Evolutionary conservation across 2,329 filamentous ascomycete species (phyloP).

Genomic region (Penicillium sp.): DNA sequence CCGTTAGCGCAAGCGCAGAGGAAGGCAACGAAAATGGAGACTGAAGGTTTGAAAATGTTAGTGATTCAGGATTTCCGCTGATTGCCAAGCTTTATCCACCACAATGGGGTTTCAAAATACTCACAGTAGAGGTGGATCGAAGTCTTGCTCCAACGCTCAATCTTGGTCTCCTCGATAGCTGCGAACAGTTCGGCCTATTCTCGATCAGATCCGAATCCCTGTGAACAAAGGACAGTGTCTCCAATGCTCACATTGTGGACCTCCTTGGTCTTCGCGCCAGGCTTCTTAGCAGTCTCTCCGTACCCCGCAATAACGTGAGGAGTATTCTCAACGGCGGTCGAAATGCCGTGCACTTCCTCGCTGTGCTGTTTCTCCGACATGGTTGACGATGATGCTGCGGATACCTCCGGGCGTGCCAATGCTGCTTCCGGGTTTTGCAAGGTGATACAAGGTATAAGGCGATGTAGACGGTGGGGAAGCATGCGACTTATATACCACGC

Average conservation of each 20-base stretch:
- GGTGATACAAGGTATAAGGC: constrained; percentile 9
- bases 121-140: constrained; percentile 35
- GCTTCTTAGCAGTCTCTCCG: constrained; percentile 25
- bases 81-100: too few species aligned
- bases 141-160: constrained; percentile 34
- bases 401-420: constrained; percentile 1
- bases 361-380: constrained; percentile 24
- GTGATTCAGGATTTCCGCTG: not conserved
- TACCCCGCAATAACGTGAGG: constrained; percentile 18
- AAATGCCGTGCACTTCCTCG: constrained; percentile 24
- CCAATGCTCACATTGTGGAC: constrained; percentile 44
- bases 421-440: not conserved
- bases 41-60: constrained; percentile 30
- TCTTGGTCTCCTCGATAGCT: constrained; percentile 50
- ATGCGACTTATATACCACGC: constrained; percentile 23
- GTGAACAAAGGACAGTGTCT: not conserved
- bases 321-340: constrained; percentile 16
- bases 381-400: not conserved
- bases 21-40: constrained; percentile 46
- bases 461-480: constrained; percentile 7
- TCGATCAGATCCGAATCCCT: not conserved
- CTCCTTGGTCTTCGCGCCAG: constrained; percentile 43
- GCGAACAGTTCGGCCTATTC: constrained; percentile 52
- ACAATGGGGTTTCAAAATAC: constrained; percentile 6
- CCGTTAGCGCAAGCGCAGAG: constrained; percentile 37